These are phyloP conservation scores for Eragrostis nindensis DNA, from an alignment of 176 grass and related monocot genomes.

Conservation along the genomic window DNA sequence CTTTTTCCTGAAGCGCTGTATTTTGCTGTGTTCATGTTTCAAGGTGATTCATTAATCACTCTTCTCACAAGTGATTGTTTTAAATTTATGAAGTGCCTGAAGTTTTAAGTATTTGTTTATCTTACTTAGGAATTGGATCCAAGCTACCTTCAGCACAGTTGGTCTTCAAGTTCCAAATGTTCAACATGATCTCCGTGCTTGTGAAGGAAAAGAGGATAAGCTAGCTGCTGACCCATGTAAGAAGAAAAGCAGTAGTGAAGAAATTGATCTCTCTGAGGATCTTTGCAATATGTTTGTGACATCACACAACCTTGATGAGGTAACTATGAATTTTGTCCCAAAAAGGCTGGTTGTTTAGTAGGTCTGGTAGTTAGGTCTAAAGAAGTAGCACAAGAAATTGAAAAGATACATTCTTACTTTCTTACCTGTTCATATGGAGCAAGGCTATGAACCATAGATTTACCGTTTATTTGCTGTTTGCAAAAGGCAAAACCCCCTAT, in stretches of 20 bases:
- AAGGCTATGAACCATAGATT: neutral
- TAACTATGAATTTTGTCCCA: slow-evolving; percentile 27
- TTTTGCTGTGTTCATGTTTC: slow-evolving; percentile 12
- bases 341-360: slow-evolving; percentile 3
- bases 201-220: slow-evolving; percentile 47
- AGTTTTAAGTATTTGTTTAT: slow-evolving; percentile 12
- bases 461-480: neutral
- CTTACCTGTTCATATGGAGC: neutral
- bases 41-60: neutral
- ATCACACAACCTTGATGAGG: slow-evolving; percentile 71
- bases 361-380: slow-evolving; percentile 7
- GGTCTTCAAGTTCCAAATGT: slow-evolving; percentile 27
- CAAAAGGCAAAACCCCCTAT: neutral
- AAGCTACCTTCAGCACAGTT: slow-evolving; percentile 63
- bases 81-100: slow-evolving; percentile 4
- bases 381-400: neutral
- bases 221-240: slow-evolving; percentile 19
- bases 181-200: slow-evolving; percentile 23
- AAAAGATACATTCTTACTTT: neutral
- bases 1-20: neutral
- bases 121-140: slow-evolving; percentile 82
- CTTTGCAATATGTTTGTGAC: slow-evolving; percentile 66
- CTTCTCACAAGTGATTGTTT: slow-evolving; percentile 4
- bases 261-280: slow-evolving; percentile 77
- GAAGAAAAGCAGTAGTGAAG: slow-evolving; percentile 47